Percentiles rank a stretch among this genome's conserved stretches.
Evolutionary conservation across 2,329 filamentous ascomycete species (phyloP).

Genomic region (Pestalotiopsis sp.): DNA sequence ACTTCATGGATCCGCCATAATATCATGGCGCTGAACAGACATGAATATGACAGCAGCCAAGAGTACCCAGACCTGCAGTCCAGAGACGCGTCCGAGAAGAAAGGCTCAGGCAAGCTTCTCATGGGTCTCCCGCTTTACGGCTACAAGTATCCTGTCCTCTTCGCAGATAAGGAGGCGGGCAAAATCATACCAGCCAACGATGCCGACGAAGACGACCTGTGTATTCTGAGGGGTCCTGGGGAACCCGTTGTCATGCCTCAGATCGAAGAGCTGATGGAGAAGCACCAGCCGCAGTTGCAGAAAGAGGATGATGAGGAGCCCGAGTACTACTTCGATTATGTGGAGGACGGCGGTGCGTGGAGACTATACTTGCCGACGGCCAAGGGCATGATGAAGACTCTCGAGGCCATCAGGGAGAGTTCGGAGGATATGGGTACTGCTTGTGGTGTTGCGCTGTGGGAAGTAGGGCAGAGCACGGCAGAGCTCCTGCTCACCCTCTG

Average conservation of each 20-base stretch:
- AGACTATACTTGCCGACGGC: slow-evolving; percentile 4
- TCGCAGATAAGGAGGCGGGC: background rate
- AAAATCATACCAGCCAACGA: background rate
- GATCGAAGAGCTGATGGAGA: slow-evolving; percentile 1
- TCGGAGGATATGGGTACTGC: background rate
- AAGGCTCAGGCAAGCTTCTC: slow-evolving; percentile 19
- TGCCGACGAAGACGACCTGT: background rate
- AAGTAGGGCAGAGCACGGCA: slow-evolving; percentile 5
- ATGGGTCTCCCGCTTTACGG: slow-evolving; percentile 24
- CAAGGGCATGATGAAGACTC: background rate
- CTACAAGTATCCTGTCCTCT: slow-evolving; percentile 23
- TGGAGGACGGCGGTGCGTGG: slow-evolving; percentile 4
- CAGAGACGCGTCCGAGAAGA: background rate
- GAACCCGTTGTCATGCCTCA: background rate
- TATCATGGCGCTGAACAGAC: background rate
- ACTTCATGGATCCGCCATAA: background rate
- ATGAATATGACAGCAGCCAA: background rate
- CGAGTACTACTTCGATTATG: slow-evolving; percentile 9
- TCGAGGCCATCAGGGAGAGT: background rate
- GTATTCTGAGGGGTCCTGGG: background rate
- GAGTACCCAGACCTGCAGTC: slow-evolving; percentile 11
- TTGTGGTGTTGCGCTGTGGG: slow-evolving; percentile 9
- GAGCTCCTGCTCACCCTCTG: slow-evolving; percentile 1
- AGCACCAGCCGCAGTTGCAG: slow-evolving; percentile 1
- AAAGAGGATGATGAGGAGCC: background rate